Conservation (phyloP, 176 grass and related monocot species). For the Chloris gayana region DNA sequence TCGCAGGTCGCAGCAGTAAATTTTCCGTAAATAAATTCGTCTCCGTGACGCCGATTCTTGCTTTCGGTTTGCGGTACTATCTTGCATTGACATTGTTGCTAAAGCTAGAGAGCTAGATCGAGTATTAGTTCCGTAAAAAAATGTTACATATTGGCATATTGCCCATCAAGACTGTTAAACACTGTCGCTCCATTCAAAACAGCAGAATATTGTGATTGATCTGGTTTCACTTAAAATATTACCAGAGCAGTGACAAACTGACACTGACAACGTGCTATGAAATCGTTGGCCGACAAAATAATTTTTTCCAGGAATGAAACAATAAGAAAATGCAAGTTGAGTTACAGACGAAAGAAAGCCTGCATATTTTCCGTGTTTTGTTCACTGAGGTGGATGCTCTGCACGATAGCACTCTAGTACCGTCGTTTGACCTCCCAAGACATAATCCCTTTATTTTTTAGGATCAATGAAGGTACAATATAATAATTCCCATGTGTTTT, state of each 20-base stretch:
- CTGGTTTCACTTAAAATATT: no score
- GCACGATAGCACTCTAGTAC: slow-evolving; percentile 7
- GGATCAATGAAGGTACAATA: neutral
- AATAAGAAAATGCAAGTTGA: neutral
- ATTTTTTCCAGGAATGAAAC: neutral
- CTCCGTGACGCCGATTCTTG: no score
- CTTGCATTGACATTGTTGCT: no score
- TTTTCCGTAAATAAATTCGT: no score
- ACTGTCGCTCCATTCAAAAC: no score
- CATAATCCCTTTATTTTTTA: neutral
- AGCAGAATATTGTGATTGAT: no score
- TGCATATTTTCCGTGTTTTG: neutral
- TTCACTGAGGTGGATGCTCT: slow-evolving; percentile 14
- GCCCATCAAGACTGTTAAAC: no score
- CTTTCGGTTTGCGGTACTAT: no score
- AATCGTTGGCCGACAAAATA: neutral
- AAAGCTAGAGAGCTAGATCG: no score
- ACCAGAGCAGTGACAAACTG: neutral
- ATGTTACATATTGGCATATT: no score
- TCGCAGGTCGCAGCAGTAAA: no score
- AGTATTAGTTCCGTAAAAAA: no score
- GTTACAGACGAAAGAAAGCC: neutral
- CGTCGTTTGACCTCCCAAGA: neutral
- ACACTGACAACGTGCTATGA: neutral
- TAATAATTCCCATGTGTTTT: neutral